A percentile compares a stretch with the other conserved stretches of the same genome.
These are phyloP conservation scores for Aureobasidium pullulans DNA, from an alignment of 2,329 filamentous ascomycete species.

Conservation along the genomic window DNA sequence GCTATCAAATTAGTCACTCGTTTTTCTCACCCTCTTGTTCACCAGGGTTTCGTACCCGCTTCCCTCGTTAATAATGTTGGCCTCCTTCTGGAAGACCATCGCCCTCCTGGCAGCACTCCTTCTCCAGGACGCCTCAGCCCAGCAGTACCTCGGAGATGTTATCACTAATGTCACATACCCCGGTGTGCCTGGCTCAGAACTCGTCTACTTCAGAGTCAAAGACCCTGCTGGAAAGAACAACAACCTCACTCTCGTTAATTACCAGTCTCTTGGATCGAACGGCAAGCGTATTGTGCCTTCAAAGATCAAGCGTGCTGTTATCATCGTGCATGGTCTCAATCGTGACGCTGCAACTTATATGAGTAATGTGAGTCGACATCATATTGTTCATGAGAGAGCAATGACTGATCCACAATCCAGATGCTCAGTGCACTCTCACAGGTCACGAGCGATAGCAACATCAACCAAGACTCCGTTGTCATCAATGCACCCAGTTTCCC, in stretches of 20 bases:
- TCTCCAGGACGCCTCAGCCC: conserved; percentile 15
- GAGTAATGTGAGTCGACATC: conserved; percentile 16
- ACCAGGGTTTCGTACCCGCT: background rate
- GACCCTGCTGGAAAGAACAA: conserved; percentile 22
- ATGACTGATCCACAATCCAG: background rate
- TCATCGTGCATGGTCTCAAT: conserved; percentile 29
- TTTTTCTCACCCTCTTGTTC: background rate
- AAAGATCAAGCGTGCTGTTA: conserved; percentile 27
- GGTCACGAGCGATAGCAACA: conserved; percentile 21
- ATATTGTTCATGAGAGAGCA: background rate
- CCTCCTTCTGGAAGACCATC: conserved; percentile 7
- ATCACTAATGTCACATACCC: conserved; percentile 25
- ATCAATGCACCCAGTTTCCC: conserved; percentile 30
- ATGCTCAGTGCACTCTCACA: conserved; percentile 27
- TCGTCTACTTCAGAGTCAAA: conserved; percentile 28
- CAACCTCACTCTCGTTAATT: conserved; percentile 29
- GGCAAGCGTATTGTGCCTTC: conserved; percentile 21
- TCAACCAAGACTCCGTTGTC: conserved; percentile 26
- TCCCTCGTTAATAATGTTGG: conserved; percentile 4
- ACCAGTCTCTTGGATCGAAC: conserved; percentile 24
- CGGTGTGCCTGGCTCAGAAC: conserved; percentile 26
- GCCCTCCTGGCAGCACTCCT: conserved; percentile 4
- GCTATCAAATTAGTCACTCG: conserved; percentile 1
- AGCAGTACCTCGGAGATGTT: conserved; percentile 27
- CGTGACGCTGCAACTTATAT: conserved; percentile 30